phyloP scores from a whole-genome alignment of 1,139 yeast species.

The Zhuliangozyma blackwelliae region DNA sequence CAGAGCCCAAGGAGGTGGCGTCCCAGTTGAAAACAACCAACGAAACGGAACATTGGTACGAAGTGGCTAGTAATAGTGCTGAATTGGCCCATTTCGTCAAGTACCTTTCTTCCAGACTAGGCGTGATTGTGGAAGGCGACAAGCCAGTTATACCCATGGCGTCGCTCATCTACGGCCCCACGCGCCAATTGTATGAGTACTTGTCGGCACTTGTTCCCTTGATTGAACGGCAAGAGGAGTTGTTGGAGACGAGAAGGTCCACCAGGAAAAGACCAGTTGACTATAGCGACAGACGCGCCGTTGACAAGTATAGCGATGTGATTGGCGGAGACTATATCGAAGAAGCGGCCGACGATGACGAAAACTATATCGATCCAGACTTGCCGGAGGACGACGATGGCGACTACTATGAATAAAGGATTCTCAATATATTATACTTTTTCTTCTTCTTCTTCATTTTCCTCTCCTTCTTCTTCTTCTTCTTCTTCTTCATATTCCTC shows the following conservation, averaged over 20 bases:
- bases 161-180: constrained; percentile 25
- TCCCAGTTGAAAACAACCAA: constrained; percentile 3
- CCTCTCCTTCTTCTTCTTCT: not conserved
- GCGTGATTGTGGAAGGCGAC: constrained; percentile 8
- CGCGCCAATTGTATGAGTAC: constrained; percentile 22
- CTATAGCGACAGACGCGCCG: constrained; percentile 14
- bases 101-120: constrained; percentile 21
- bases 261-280: constrained; percentile 14
- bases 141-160: constrained; percentile 14
- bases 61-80: constrained; percentile 34
- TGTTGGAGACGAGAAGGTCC: constrained; percentile 10
- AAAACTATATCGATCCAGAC: constrained; percentile 15
- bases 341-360: constrained; percentile 15
- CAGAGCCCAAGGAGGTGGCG: constrained; percentile 17
- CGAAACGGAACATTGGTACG: constrained; percentile 33
- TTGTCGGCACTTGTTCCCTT: constrained; percentile 21
- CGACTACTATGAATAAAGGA: not conserved
- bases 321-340: constrained; percentile 13
- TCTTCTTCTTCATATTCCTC: no score
- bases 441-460: not conserved
- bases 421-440: not conserved
- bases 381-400: constrained; percentile 11
- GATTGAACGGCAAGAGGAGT: constrained; percentile 16
- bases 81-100: constrained; percentile 31
- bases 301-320: constrained; percentile 16